Percentiles rank a stretch among this genome's conserved stretches.
Evolutionary conservation across 768 basidiomycete genomes (phyloP).

Genomic region (Lentinula guzmanii): DNA sequence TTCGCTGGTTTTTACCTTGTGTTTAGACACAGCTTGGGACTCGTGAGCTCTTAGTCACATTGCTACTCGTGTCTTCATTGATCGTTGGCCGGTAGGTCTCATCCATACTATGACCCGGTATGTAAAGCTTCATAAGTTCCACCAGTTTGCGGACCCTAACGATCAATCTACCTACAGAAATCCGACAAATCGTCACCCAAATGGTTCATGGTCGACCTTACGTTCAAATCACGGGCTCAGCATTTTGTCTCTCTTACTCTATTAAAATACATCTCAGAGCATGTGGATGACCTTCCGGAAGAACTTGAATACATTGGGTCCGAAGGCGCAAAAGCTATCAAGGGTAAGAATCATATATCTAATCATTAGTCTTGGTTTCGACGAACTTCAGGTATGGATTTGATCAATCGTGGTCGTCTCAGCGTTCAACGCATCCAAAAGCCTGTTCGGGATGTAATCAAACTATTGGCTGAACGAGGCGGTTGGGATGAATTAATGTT

Average conservation of each 20-base stretch:
- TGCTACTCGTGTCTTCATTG: conserved; percentile 7
- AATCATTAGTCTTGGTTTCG: background rate
- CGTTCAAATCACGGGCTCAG: conserved; percentile 54
- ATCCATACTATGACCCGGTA: conserved; percentile 80
- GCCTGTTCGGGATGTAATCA: conserved; percentile 59
- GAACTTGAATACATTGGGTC: conserved; percentile 64
- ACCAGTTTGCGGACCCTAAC: too few relatives aligned
- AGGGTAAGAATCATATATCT: conserved; percentile 34
- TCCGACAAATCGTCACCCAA: conserved; percentile 67
- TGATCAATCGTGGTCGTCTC: conserved; percentile 75
- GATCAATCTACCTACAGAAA: conserved; percentile 47
- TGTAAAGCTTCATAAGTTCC: conserved; percentile 13
- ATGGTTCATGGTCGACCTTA: conserved; percentile 91
- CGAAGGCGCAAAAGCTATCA: conserved; percentile 55
- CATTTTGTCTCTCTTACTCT: conserved; percentile 79
- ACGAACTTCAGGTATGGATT: conserved; percentile 54
- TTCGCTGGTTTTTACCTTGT: background rate
- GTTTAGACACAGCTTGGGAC: conserved; percentile 86
- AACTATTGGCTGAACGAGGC: conserved; percentile 58
- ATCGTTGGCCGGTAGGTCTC: conserved; percentile 29
- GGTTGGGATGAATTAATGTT: conserved; percentile 66
- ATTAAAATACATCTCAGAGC: conserved; percentile 54
- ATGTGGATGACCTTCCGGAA: conserved; percentile 28
- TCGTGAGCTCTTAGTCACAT: conserved; percentile 37
- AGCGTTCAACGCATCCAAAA: conserved; percentile 80